A percentile compares a stretch with the other conserved stretches of the same genome.
These are phyloP conservation scores for Beta lomatogona DNA, from an alignment of 179 eudicot genomes.

Conservation along the genomic window DNA sequence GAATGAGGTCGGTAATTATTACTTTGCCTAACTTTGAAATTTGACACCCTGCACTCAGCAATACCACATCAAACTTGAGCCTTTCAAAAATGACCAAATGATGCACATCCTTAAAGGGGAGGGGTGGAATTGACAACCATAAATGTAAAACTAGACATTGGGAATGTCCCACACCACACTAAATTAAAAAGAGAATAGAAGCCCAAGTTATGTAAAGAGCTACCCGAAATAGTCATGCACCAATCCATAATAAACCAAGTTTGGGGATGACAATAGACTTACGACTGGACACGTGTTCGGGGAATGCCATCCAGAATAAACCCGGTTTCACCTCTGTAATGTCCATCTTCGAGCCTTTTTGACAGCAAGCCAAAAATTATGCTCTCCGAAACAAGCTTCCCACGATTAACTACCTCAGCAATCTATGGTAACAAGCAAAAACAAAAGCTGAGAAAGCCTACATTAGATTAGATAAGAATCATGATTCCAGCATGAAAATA, in stretches of 20 bases:
- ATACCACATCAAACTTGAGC: background rate
- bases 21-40: background rate
- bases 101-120: background rate
- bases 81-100: background rate
- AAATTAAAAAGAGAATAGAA: background rate
- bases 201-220: background rate
- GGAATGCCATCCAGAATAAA: conserved; percentile 96
- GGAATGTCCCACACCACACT: background rate
- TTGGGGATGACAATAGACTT: conserved; percentile 30
- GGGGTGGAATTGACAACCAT: background rate
- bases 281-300: conserved; percentile 77
- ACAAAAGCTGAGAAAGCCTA: too few species aligned
- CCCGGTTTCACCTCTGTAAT: conserved; percentile 77
- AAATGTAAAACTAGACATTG: background rate
- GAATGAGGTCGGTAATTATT: background rate
- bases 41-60: background rate
- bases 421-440: conserved; percentile 41
- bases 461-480: background rate
- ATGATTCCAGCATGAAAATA: background rate
- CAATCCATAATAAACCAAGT: background rate
- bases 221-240: background rate
- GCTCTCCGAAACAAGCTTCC: conserved; percentile 87
- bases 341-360: conserved; percentile 85
- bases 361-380: conserved; percentile 81
- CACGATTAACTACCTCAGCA: conserved; percentile 68